Percentiles rank a stretch among this genome's conserved stretches.
phyloP scores from a whole-genome alignment of 1,284 basidiomycete genomes.

The Marasmius sp. region DNA sequence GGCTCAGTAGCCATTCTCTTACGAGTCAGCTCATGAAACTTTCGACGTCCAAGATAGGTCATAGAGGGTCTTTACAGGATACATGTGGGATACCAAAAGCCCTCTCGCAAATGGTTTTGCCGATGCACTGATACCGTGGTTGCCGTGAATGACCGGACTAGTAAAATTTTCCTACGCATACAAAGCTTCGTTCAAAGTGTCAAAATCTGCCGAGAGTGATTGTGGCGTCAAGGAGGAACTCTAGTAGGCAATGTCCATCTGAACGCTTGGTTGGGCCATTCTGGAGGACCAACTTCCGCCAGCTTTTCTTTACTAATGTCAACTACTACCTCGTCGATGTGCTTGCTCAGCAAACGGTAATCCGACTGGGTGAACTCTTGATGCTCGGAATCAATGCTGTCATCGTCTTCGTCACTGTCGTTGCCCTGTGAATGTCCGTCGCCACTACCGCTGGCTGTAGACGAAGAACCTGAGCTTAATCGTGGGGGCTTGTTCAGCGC shows the following conservation, averaged over 20 bases:
- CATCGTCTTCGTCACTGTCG: neutral
- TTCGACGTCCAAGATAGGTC: no score
- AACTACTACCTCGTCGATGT: neutral
- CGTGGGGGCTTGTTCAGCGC: neutral
- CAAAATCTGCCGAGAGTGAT: no score
- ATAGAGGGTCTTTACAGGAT: no score
- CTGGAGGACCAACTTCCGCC: neutral
- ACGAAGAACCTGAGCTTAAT: neutral
- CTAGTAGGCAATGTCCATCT: constrained; percentile 1
- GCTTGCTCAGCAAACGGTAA: neutral
- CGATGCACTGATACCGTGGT: no score
- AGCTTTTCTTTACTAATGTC: neutral
- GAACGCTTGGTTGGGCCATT: constrained; percentile 1
- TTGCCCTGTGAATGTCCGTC: neutral
- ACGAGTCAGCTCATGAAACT: no score
- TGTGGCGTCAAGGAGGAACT: neutral
- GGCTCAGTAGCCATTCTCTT: no score
- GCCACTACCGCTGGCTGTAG: neutral
- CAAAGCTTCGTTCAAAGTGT: no score
- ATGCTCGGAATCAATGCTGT: neutral
- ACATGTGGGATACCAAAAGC: no score
- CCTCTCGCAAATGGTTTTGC: no score
- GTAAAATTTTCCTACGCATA: no score
- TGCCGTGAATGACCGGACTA: no score
- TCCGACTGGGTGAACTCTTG: neutral